Evolutionary conservation across 176 grass and related monocot genomes (phyloP).

Genomic region (Oryza rufipogon): DNA sequence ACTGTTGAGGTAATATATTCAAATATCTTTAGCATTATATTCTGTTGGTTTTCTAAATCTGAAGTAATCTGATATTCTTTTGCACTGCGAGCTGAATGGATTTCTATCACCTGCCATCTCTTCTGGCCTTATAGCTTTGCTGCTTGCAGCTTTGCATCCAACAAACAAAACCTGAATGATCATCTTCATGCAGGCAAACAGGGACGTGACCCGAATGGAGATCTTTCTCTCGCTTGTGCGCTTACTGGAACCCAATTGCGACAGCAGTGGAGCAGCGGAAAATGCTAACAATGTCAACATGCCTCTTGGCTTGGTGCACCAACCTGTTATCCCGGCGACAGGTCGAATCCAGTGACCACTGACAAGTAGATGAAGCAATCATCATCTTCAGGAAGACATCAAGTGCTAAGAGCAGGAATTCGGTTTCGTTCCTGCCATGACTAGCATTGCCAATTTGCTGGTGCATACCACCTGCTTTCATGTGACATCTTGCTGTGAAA

Average conservation of each 20-base stretch:
- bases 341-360: conserved; percentile 55
- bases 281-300: conserved; percentile 52
- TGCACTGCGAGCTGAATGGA: background rate
- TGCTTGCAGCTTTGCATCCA: background rate
- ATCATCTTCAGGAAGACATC: conserved; percentile 13
- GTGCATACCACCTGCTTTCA: conserved; percentile 34
- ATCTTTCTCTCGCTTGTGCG: conserved; percentile 76
- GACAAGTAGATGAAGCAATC: conserved; percentile 29
- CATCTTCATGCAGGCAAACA: conserved; percentile 65
- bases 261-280: conserved; percentile 38
- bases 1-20: conserved; percentile 66
- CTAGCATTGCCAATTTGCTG: conserved; percentile 66
- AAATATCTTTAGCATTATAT: background rate
- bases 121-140: background rate
- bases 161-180: background rate
- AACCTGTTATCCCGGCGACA: conserved; percentile 74
- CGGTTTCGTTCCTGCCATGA: conserved; percentile 65
- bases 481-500: conserved; percentile 20
- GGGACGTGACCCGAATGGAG: conserved; percentile 76
- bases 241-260: conserved; percentile 55
- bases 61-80: background rate
- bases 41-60: background rate
- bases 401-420: conserved; percentile 80
- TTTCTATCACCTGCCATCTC: background rate
- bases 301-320: conserved; percentile 49